These are phyloP conservation scores for Fragilaria crotonensis DNA, from an alignment of 108 stramenopile species.

Conservation along the genomic window DNA sequence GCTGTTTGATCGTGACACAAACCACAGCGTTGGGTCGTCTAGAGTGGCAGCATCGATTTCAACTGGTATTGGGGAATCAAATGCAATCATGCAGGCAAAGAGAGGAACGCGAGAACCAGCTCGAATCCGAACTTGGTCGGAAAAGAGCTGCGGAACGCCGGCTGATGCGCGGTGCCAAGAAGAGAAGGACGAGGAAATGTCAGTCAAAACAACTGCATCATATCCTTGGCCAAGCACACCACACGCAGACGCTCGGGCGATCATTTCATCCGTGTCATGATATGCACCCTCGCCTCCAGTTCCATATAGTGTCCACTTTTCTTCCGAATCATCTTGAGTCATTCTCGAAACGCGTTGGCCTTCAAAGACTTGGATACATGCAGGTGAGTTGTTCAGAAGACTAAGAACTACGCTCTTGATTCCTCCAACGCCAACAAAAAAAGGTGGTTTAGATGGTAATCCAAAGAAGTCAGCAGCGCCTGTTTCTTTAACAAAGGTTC, in stretches of 20 bases:
- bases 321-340: conserved; percentile 15
- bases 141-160: conserved; percentile 42
- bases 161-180: conserved; percentile 59
- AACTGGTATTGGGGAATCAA: conserved; percentile 12
- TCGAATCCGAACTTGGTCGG: conserved; percentile 16
- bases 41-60: conserved; percentile 33
- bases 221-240: conserved; percentile 16
- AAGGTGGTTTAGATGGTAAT: conserved; percentile 30
- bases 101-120: conserved; percentile 39
- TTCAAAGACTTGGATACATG: not conserved
- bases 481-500: conserved; percentile 18
- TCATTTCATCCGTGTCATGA: conserved; percentile 48
- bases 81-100: conserved; percentile 55
- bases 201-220: conserved; percentile 58
- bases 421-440: conserved; percentile 32
- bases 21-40: conserved; percentile 37
- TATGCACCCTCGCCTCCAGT: conserved; percentile 38
- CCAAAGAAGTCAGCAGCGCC: conserved; percentile 48
- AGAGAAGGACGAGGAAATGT: conserved; percentile 38
- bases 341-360: conserved; percentile 38
- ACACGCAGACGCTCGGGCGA: conserved; percentile 2
- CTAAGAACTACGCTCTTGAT: conserved; percentile 13
- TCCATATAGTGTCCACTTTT: conserved; percentile 35
- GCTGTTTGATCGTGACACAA: conserved; percentile 35
- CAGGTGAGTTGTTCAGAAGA: conserved; percentile 4